Base-by-base conservation (phyloP, 1,284 basidiomycete genomes). In the Mycena citricolor region DNA sequence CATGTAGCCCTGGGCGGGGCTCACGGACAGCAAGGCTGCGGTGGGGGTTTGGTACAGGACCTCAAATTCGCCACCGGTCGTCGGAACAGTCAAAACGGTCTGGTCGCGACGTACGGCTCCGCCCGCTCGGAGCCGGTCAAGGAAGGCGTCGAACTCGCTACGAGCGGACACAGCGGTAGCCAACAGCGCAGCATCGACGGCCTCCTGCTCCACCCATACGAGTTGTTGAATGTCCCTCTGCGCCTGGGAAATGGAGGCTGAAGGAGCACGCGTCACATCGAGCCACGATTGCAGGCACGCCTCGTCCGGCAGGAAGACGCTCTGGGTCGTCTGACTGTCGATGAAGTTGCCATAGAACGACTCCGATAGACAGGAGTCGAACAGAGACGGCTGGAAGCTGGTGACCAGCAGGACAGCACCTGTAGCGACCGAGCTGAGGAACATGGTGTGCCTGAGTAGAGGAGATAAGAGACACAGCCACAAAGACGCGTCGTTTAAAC, bases 121-220 rank as follows among this genome's bases (percentile, higher is more conserved):
- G 52, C 51, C 51, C 33, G 44, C 36, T 31, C 51, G 51, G 42
- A 61, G 52, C 54, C 59, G 56, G 10, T 52, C 49, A 30, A 64
- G 48, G 54, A 70, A 68, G n/a, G 49, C 50, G 25, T 63, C 57
- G 17, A 74, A 61, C 32, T 65, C 59, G 25, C 53, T 44, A n/a
- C 51, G 44, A 42, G 57, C 57, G 16, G 58, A 54, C 29, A 57
- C 53, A 21, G 59, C 54, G 17, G 56, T 35, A 13, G 59, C 57
- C 47, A 67, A 58, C 28, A 79, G 56, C 17, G 62, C 50, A 10
- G 57, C 47, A 30, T 83, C 81, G 26, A 83, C 58, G 4, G 70
- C 68, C 28, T 71, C 63, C 46, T 79, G 71, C 49, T 82, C 74
- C 8, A 86, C 52, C 83, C 83, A 86, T 6, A 83, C 73, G 23